phyloP scores from a whole-genome alignment of 495 filamentous ascomycete species.

The Neurospora pannonica region DNA sequence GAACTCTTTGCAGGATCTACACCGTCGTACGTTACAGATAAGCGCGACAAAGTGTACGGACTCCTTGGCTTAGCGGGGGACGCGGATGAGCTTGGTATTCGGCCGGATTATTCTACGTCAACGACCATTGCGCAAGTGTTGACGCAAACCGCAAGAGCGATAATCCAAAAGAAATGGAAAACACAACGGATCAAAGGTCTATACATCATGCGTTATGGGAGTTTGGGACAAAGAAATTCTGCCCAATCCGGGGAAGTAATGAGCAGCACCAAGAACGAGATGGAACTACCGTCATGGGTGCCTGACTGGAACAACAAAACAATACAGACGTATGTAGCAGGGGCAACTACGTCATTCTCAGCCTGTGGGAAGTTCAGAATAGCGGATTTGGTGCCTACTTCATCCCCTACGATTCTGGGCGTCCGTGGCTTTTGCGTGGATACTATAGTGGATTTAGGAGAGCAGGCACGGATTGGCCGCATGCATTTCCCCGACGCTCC shows the following conservation, averaged over 20 bases:
- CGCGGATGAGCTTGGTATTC: conserved; percentile 5
- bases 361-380: background rate
- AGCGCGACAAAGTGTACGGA: conserved; percentile 7
- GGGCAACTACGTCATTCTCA: background rate
- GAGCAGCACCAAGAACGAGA: conserved; percentile 2
- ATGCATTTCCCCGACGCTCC: background rate
- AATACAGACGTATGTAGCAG: background rate
- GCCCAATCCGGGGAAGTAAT: background rate
- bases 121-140: background rate
- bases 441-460: background rate
- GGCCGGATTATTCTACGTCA: conserved; percentile 1
- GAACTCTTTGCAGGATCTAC: background rate
- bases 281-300: conserved; percentile 7
- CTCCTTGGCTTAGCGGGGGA: conserved; percentile 8
- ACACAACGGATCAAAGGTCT: background rate
- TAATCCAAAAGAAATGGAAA: background rate
- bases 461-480: background rate
- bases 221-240: background rate
- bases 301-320: conserved; percentile 3
- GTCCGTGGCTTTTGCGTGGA: conserved; percentile 3
- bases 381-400: background rate
- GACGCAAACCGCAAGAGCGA: conserved; percentile 3
- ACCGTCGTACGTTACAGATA: background rate
- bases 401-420: background rate
- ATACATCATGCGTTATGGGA: background rate